A percentile compares a stretch with the other conserved stretches of the same genome.
These are phyloP conservation scores for Arthrobotrys sphaeroides DNA, from an alignment of 2,329 filamentous ascomycete species.

Conservation along the genomic window DNA sequence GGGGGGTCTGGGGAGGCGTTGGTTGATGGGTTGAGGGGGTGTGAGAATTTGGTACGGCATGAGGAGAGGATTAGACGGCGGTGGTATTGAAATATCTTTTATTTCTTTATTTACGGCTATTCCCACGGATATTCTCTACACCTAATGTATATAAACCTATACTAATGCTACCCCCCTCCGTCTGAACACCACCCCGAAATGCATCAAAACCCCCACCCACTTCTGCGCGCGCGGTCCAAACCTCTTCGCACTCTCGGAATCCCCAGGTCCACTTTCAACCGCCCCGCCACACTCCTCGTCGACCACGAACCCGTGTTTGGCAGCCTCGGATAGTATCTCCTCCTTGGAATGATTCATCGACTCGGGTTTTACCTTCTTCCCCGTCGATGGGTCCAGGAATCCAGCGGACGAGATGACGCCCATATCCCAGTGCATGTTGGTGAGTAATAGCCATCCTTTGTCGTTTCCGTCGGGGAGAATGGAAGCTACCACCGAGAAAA, in stretches of 20 bases:
- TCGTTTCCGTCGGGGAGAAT: constrained; percentile 65
- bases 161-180: neutral
- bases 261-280: constrained; percentile 63
- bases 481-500: constrained; percentile 64
- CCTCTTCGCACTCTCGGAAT: constrained; percentile 68
- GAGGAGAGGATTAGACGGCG: constrained; percentile 67
- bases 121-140: too few species aligned
- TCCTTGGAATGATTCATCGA: constrained; percentile 69
- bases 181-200: constrained; percentile 65
- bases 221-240: constrained; percentile 72
- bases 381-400: constrained; percentile 66
- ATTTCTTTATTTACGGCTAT: too few species aligned
- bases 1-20: constrained; percentile 73
- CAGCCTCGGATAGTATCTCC: constrained; percentile 67
- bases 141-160: neutral
- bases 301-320: constrained; percentile 63
- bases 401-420: constrained; percentile 67
- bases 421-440: constrained; percentile 76
- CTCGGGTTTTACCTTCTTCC: constrained; percentile 69
- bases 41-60: constrained; percentile 73
- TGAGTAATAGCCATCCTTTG: constrained; percentile 68
- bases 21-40: constrained; percentile 67
- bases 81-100: constrained; percentile 60
- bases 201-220: constrained; percentile 70
- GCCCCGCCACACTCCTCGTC: constrained; percentile 62